These are phyloP conservation scores for Bipolaris oryzae DNA, from an alignment of 2,329 filamentous ascomycete genomes.

Conservation along the genomic window DNA sequence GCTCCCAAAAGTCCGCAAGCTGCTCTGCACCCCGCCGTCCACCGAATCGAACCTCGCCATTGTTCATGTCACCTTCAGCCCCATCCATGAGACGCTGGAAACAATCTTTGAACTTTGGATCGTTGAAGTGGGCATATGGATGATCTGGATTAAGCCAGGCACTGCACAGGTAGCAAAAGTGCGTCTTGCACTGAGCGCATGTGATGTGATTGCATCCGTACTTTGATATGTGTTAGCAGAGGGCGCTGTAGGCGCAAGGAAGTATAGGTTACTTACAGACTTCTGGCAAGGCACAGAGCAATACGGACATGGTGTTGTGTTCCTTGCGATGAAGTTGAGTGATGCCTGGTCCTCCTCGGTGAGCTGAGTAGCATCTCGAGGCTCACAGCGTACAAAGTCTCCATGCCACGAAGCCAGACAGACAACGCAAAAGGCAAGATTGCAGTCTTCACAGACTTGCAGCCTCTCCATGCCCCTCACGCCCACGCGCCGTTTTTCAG, in stretches of 20 bases:
- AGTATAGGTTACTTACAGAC: constrained; percentile 50
- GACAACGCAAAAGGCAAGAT: constrained; percentile 80
- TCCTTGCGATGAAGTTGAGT: constrained; percentile 77
- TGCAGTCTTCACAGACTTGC: constrained; percentile 77
- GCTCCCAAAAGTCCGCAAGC: constrained; percentile 46
- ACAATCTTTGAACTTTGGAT: constrained; percentile 66
- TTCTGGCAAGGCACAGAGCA: constrained; percentile 87
- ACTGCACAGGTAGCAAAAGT: constrained; percentile 95
- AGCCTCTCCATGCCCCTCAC: constrained; percentile 69
- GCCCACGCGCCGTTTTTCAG: constrained; percentile 38
- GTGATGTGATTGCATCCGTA: constrained; percentile 74
- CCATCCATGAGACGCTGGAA: constrained; percentile 90
- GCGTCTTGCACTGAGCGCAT: constrained; percentile 84
- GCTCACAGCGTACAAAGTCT: constrained; percentile 75
- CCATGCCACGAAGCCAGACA: constrained; percentile 89
- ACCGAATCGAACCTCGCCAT: constrained; percentile 52
- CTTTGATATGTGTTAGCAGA: not conserved
- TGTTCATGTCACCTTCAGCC: constrained; percentile 72
- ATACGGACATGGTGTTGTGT: constrained; percentile 88
- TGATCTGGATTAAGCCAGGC: constrained; percentile 82
- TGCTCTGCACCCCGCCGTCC: constrained; percentile 53
- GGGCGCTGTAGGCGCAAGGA: not conserved
- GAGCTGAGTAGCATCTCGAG: constrained; percentile 70
- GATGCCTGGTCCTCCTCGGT: constrained; percentile 85
- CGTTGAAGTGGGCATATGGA: constrained; percentile 89